phyloP scores from a whole-genome alignment of 225 moss, liverwort and hornwort genomes.

The Thuidium tamariscinum region DNA sequence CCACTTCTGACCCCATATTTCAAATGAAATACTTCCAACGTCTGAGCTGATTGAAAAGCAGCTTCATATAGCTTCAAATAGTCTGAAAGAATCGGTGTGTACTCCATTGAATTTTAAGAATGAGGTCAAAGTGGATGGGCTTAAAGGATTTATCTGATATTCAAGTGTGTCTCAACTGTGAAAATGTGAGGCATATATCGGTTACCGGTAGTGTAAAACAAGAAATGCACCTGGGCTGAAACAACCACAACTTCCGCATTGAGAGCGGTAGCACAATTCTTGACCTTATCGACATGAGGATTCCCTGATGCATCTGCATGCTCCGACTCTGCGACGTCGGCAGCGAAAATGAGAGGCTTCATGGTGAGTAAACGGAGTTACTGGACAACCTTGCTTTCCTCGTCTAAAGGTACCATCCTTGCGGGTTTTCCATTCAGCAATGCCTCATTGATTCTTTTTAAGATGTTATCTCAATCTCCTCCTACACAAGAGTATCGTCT shows the following conservation, averaged over 20 bases:
- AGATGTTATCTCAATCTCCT: constrained; percentile 64
- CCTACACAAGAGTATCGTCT: constrained; percentile 23
- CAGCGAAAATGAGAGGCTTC: constrained; percentile 95
- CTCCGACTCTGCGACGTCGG: constrained; percentile 84
- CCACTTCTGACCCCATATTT: neutral
- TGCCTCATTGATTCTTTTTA: constrained; percentile 76
- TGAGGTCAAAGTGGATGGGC: neutral
- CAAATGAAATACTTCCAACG: neutral
- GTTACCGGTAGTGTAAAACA: neutral
- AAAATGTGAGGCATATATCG: neutral
- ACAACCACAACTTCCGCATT: constrained; percentile 88
- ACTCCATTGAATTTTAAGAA: neutral
- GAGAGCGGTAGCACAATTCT: constrained; percentile 46
- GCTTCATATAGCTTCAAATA: neutral
- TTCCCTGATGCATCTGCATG: constrained; percentile 75
- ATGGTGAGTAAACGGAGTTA: constrained; percentile 93
- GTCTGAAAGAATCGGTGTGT: neutral
- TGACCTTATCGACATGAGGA: constrained; percentile 64
- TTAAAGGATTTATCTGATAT: neutral
- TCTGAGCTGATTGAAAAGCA: neutral
- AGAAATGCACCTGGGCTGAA: constrained; percentile 71
- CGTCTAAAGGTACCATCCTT: constrained; percentile 64
- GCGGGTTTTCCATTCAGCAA: constrained; percentile 75
- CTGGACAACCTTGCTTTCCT: constrained; percentile 62
- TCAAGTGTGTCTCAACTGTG: neutral